A percentile compares a stretch with the other conserved stretches of the same genome.
phyloP scores from a whole-genome alignment of 2,329 filamentous ascomycete species.

The Fusarium pininemorale region DNA sequence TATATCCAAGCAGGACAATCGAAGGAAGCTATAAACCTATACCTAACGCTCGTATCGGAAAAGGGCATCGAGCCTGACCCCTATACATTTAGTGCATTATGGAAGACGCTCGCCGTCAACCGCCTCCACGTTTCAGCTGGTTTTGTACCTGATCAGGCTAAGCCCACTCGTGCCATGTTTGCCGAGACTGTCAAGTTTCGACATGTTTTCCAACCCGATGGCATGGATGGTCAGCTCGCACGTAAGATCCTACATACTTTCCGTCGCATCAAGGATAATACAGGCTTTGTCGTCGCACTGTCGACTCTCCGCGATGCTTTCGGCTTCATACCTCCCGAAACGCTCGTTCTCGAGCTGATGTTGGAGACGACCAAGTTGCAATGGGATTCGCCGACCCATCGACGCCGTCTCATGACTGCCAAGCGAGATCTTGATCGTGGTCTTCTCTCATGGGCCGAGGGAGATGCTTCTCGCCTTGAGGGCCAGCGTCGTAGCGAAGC shows the following conservation, averaged over 20 bases:
- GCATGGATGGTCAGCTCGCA: conserved; percentile 58
- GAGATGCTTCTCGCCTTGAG: conserved; percentile 50
- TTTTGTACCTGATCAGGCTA: conserved; percentile 44
- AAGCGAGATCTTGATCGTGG: conserved; percentile 55
- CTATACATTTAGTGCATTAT: conserved; percentile 75
- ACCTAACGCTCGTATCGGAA: conserved; percentile 60
- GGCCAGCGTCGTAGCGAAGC: conserved; percentile 50
- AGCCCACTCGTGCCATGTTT: conserved; percentile 55
- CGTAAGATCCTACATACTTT: conserved; percentile 62
- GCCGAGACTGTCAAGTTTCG: conserved; percentile 59
- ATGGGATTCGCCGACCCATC: conserved; percentile 53
- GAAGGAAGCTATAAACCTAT: conserved; percentile 64
- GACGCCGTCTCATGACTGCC: conserved; percentile 53
- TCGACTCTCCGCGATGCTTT: conserved; percentile 55
- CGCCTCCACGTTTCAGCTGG: conserved; percentile 50
- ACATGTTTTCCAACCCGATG: conserved; percentile 54
- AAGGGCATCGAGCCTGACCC: conserved; percentile 67
- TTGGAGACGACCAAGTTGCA: conserved; percentile 56
- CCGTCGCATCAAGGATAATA: conserved; percentile 55
- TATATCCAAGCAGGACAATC: conserved; percentile 68
- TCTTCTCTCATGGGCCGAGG: conserved; percentile 43
- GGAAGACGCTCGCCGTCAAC: conserved; percentile 66
- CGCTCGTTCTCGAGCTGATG: conserved; percentile 58
- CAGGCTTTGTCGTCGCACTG: conserved; percentile 58
- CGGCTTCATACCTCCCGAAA: conserved; percentile 55